A percentile compares a stretch with the other conserved stretches of the same genome.
phyloP scores from a whole-genome alignment of 371 early-diverging fungal species.

The Syncephalastrum racemosum region DNA sequence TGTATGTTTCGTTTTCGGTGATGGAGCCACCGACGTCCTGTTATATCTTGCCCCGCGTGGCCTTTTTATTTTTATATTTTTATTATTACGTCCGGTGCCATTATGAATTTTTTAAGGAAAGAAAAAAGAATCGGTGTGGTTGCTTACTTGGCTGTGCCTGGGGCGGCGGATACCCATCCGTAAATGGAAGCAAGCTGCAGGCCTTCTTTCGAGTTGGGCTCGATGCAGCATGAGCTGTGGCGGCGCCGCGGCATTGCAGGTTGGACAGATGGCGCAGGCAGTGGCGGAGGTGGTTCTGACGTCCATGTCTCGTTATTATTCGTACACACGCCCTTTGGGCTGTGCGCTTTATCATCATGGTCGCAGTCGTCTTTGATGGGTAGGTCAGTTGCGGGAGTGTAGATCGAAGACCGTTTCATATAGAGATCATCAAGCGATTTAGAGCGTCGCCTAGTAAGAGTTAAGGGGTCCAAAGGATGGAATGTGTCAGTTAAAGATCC shows the following conservation, averaged over 20 bases:
- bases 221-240: constrained; percentile 45
- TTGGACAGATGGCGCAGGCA: constrained; percentile 1
- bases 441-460: constrained; percentile 32
- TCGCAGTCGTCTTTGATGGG: constrained; percentile 3
- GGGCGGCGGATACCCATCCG: constrained; percentile 48
- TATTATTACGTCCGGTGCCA: no score
- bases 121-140: background rate
- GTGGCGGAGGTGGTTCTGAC: constrained; percentile 10
- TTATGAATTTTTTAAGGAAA: no score
- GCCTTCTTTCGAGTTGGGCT: constrained; percentile 44
- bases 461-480: no score
- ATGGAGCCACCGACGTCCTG: background rate
- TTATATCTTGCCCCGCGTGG: background rate
- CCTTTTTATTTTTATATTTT: no score
- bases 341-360: constrained; percentile 14
- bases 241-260: constrained; percentile 31
- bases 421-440: constrained; percentile 39
- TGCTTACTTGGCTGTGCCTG: background rate
- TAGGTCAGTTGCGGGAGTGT: background rate
- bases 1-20: no score
- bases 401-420: constrained; percentile 7
- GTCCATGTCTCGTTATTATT: background rate
- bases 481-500: no score
- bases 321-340: constrained; percentile 20
- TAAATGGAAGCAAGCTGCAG: constrained; percentile 53